A percentile compares a stretch with the other conserved stretches of the same genome.
Conservation (phyloP, 805 yeast species). For the Candida tibetensis region DNA sequence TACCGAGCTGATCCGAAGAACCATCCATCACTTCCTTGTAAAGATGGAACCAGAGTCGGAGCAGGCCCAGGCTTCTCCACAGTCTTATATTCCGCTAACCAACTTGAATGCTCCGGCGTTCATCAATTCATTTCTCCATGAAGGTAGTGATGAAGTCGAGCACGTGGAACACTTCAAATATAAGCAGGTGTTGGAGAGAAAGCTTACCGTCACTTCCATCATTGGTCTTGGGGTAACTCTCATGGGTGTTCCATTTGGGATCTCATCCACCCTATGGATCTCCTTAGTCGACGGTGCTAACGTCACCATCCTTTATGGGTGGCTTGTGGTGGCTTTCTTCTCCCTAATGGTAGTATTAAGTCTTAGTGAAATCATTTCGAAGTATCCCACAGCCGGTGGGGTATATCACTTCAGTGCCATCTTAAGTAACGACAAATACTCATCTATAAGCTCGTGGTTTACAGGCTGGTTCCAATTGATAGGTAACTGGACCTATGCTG, state of each 20-base stretch:
- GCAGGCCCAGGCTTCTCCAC: too few relatives aligned
- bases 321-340: conserved; percentile 62
- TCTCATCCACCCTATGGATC: conserved; percentile 69
- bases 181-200: conserved; percentile 67
- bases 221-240: conserved; percentile 77
- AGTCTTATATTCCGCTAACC: neutral
- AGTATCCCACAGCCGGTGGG: conserved; percentile 74
- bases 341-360: conserved; percentile 66
- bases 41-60: too few relatives aligned
- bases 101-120: neutral
- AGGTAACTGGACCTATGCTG: conserved; percentile 77
- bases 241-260: conserved; percentile 80
- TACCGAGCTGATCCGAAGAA: too few relatives aligned
- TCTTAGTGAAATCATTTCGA: conserved; percentile 72
- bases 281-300: conserved; percentile 76
- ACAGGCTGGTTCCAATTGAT: conserved; percentile 74
- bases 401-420: conserved; percentile 77
- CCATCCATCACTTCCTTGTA: too few relatives aligned
- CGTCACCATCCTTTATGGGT: conserved; percentile 72
- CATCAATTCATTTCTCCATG: conserved; percentile 7
- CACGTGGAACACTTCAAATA: conserved; percentile 70
- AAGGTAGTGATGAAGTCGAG: conserved; percentile 48
- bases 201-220: conserved; percentile 65
- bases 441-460: conserved; percentile 66
- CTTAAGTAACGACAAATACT: conserved; percentile 55